Evolutionary conservation across 2,329 filamentous ascomycete genomes (phyloP).

Genomic region (Gnomoniopsis sp.): DNA sequence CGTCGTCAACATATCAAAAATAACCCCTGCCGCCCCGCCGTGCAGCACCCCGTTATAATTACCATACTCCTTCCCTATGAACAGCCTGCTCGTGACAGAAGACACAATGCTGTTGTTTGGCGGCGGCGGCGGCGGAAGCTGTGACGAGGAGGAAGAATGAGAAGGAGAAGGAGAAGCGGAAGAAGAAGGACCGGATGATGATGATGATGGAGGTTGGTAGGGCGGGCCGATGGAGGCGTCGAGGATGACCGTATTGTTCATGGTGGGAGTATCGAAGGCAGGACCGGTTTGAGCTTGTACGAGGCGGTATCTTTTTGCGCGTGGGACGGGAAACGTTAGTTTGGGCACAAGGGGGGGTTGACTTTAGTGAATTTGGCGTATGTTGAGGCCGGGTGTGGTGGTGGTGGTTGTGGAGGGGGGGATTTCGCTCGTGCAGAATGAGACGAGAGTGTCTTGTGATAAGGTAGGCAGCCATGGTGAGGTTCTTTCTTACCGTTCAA

Average conservation of each 20-base stretch:
- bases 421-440: too few relatives aligned
- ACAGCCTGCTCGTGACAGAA: conserved; percentile 39
- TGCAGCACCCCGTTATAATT: conserved; percentile 48
- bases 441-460: too few relatives aligned
- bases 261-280: conserved; percentile 22
- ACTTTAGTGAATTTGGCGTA: too few relatives aligned
- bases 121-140: too few relatives aligned
- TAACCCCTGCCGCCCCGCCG: conserved; percentile 49
- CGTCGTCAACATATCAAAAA: conserved; percentile 54
- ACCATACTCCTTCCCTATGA: conserved; percentile 38
- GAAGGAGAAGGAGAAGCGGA: background rate
- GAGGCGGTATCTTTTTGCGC: conserved; percentile 22
- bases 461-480: background rate
- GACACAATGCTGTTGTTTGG: conserved; percentile 21
- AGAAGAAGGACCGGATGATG: too few relatives aligned
- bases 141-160: background rate
- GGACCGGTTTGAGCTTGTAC: conserved; percentile 13
- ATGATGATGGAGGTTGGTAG: background rate
- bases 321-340: too few relatives aligned
- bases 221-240: conserved; percentile 25
- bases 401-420: too few relatives aligned
- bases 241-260: conserved; percentile 24
- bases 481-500: conserved; percentile 13
- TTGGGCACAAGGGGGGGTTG: too few relatives aligned
- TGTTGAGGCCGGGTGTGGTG: too few relatives aligned